Percentiles rank a stretch among this genome's conserved stretches.
Evolutionary conservation across 768 basidiomycete species (phyloP).

Genomic region (Calocera cornea): DNA sequence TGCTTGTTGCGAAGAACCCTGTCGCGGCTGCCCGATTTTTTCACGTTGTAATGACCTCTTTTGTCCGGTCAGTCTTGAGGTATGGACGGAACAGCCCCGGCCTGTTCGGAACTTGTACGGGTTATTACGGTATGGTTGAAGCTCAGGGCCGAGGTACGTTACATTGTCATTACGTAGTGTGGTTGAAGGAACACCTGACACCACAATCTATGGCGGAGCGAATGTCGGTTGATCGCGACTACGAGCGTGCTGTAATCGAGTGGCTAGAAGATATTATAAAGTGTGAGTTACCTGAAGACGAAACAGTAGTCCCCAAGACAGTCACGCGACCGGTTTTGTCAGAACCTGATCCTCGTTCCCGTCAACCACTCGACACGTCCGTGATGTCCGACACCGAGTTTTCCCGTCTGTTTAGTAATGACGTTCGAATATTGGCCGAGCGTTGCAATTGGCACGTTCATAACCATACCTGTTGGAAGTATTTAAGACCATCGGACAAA

Average conservation of each 20-base stretch:
- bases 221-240: conserved; percentile 14
- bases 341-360: not conserved
- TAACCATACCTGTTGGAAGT: not conserved
- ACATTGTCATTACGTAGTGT: conserved; percentile 33
- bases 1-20: conserved; percentile 31
- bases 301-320: not conserved
- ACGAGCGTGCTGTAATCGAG: conserved; percentile 13
- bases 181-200: conserved; percentile 27
- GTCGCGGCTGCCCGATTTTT: conserved; percentile 31
- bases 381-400: not conserved
- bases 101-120: conserved; percentile 24
- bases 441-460: conserved; percentile 23
- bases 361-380: not conserved
- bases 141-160: conserved; percentile 29
- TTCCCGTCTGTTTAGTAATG: conserved; percentile 9
- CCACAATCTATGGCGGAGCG: conserved; percentile 21
- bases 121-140: conserved; percentile 33
- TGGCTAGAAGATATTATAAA: conserved; percentile 23
- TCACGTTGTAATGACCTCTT: conserved; percentile 28
- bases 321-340: not conserved
- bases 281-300: not conserved
- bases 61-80: conserved; percentile 23
- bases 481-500: not conserved
- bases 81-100: conserved; percentile 21
- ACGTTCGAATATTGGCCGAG: conserved; percentile 18